Evolutionary conservation across 345 rosid species (phyloP), one percentile per base, ranked within the genome.

Genomic region (Eucalyptus pauciflora): DNA sequence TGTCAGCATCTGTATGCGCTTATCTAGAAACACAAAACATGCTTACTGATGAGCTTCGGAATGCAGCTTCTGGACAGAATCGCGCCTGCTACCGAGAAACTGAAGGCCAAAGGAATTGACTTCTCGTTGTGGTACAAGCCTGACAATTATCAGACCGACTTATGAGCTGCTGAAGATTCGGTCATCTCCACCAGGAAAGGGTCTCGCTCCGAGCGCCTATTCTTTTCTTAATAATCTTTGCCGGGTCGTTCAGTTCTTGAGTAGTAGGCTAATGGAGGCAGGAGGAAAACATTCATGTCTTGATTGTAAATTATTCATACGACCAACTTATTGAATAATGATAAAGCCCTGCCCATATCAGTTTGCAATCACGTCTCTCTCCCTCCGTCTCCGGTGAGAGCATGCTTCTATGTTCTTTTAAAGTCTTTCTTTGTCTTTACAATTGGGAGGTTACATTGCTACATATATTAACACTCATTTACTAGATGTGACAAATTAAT

Each of bases 101-200:
- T 96, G 90, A 96, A 96, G 93, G 89, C 86, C 62, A 94, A 96
- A 93, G 98, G 98, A 92, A 93, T 94, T 7, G 97, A 97, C 92
- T 97, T 96, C 92, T 96, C 99, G 14, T 87, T 92, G 64, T 96
- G 99, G 99, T 96, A 91, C 93, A 95, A 97, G 92, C 99, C 99
- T 2, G 96, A 94, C 87, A 94, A 95, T 88, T 97, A 97, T 90
- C 92, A 43, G 46, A 95, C 97, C 14, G 95, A 94, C 64, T 89
- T 95, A 86, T 96, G 92, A 96, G 86, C 45, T 90, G 87, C 86
- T 54, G 60, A 79, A 24, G 7, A 25, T 46, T 62, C 46, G 17
- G 60, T 25, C 24, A 27, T 46, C 52, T 50, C 20, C 37, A 9
- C 43, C 85, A 20, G 13, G 51, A 50, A 48, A 50, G 43, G 54